Conservation (phyloP, 1,284 basidiomycete genomes). For the Entoloma clypeatum region DNA sequence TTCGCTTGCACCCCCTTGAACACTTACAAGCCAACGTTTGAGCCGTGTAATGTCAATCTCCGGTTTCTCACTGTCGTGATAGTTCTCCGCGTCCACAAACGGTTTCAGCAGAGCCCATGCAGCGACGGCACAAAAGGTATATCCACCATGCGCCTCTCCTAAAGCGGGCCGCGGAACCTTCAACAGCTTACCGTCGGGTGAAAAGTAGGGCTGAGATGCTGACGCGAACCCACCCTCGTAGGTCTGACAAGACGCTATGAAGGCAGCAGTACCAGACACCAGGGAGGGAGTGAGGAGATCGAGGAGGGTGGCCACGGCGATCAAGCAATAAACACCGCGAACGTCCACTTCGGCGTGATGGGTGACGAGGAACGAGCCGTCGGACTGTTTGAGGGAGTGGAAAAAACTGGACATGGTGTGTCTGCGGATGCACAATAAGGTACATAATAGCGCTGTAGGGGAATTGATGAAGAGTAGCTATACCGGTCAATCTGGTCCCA, state of each 20-base stretch:
- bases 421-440: slow-evolving; percentile 31
- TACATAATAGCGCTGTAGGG: background rate
- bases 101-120: slow-evolving; percentile 78
- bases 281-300: slow-evolving; percentile 88
- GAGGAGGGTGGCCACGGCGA: slow-evolving; percentile 40
- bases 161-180: slow-evolving; percentile 57
- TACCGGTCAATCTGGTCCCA: slow-evolving; percentile 82
- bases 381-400: slow-evolving; percentile 88
- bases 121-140: slow-evolving; percentile 90
- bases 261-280: slow-evolving; percentile 58
- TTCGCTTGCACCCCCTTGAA: slow-evolving; percentile 85
- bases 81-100: slow-evolving; percentile 30
- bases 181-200: slow-evolving; percentile 22
- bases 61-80: slow-evolving; percentile 23
- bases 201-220: slow-evolving; percentile 66
- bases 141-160: slow-evolving; percentile 97
- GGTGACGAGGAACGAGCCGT: slow-evolving; percentile 93
- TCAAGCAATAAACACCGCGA: slow-evolving; percentile 53
- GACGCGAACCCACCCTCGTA: slow-evolving; percentile 97
- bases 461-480: background rate
- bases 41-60: slow-evolving; percentile 60
- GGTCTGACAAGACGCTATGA: slow-evolving; percentile 85
- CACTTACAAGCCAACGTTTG: slow-evolving; percentile 79
- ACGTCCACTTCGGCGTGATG: slow-evolving; percentile 92
- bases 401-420: slow-evolving; percentile 84